phyloP scores from a whole-genome alignment of 2,329 filamentous ascomycete species.

The Verticillium klebahnii region DNA sequence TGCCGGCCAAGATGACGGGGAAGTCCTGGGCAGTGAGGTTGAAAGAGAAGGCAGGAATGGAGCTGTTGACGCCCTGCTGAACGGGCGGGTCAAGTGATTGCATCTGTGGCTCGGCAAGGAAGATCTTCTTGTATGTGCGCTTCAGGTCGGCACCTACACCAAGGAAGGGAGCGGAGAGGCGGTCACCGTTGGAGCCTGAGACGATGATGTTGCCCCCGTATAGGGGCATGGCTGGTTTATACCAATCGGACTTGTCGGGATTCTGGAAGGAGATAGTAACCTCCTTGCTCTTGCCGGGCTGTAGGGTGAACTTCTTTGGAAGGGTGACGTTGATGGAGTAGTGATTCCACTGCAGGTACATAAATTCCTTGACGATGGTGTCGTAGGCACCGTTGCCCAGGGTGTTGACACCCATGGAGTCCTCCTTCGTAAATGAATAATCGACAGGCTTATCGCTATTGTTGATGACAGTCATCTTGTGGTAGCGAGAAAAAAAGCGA shows the following conservation, averaged over 20 bases:
- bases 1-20: conserved; percentile 13
- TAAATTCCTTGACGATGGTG: conserved; percentile 12
- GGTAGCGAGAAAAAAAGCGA: conserved; percentile 25
- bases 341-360: conserved; percentile 13
- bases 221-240: conserved; percentile 19
- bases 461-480: conserved; percentile 28
- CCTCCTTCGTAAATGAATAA: conserved; percentile 23
- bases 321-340: conserved; percentile 13
- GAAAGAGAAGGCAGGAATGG: conserved; percentile 10
- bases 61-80: not conserved
- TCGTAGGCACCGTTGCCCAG: conserved; percentile 6
- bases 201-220: conserved; percentile 30
- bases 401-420: conserved; percentile 31
- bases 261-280: conserved; percentile 21
- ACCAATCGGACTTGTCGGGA: conserved; percentile 16
- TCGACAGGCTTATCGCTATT: conserved; percentile 23
- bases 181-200: conserved; percentile 22
- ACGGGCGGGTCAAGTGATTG: not conserved
- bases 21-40: conserved; percentile 13
- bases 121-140: conserved; percentile 14
- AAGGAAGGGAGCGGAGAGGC: conserved; percentile 26
- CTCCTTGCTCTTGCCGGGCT: conserved; percentile 18
- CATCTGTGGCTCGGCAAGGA: conserved; percentile 4
- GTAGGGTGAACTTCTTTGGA: conserved; percentile 16
- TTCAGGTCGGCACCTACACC: conserved; percentile 18